A percentile compares a stretch with the other conserved stretches of the same genome.
phyloP scores from a whole-genome alignment of 495 filamentous ascomycete genomes.

The Penicillium silybi region DNA sequence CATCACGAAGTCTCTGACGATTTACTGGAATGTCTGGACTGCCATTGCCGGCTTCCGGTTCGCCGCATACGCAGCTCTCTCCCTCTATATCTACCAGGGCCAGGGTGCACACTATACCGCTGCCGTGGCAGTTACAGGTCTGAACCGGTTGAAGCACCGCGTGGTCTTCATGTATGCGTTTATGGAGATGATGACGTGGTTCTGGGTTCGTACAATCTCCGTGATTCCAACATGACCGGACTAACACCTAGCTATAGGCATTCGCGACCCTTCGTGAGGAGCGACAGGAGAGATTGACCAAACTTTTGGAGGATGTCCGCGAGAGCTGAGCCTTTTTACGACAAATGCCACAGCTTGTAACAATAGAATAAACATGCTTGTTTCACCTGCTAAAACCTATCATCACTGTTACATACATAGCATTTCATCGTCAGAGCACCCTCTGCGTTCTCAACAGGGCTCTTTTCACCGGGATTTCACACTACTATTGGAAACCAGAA shows the following conservation, averaged over 20 bases:
- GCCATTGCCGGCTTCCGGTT: constrained; percentile 66
- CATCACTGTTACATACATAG: constrained; percentile 6
- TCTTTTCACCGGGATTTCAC: background rate
- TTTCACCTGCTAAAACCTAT: constrained; percentile 3
- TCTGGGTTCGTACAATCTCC: constrained; percentile 59
- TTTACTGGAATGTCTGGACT: constrained; percentile 73
- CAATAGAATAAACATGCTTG: constrained; percentile 2
- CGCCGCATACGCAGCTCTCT: constrained; percentile 58
- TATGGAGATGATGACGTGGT: constrained; percentile 81
- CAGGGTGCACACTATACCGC: constrained; percentile 32
- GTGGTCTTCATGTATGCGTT: constrained; percentile 82
- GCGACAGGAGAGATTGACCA: constrained; percentile 35
- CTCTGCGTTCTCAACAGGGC: background rate
- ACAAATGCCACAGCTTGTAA: constrained; percentile 4
- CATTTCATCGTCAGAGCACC: background rate
- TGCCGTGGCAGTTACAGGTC: constrained; percentile 23
- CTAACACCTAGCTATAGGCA: constrained; percentile 48
- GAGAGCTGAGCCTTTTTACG: constrained; percentile 6
- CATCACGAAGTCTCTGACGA: constrained; percentile 25
- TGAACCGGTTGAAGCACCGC: constrained; percentile 68
- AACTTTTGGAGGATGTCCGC: constrained; percentile 33
- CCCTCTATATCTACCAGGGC: constrained; percentile 65
- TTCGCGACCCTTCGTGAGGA: constrained; percentile 43
- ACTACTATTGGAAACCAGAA: background rate
- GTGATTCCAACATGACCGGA: background rate